A percentile compares a stretch with the other conserved stretches of the same genome.
These are phyloP conservation scores for Calonectria henricotiae DNA, from an alignment of 2,329 filamentous ascomycete genomes.

Conservation along the genomic window DNA sequence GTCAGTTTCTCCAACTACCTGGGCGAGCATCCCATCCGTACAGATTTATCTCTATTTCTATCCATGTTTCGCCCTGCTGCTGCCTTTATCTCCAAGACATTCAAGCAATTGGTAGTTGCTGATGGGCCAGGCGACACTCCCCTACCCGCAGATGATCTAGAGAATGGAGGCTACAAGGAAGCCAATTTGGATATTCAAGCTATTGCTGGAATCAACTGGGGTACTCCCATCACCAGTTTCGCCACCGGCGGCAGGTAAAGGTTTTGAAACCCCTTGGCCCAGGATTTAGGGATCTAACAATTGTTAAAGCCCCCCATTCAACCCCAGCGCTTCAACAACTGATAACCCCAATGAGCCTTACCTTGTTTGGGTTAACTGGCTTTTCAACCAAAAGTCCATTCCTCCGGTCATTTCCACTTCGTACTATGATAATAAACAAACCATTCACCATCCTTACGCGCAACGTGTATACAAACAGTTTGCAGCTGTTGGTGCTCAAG, in stretches of 20 bases:
- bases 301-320: background rate
- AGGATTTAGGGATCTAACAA: background rate
- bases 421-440: slow-evolving; percentile 9
- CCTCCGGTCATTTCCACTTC: slow-evolving; percentile 13
- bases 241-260: slow-evolving; percentile 8
- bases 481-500: slow-evolving; percentile 2
- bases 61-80: slow-evolving; percentile 11
- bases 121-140: slow-evolving; percentile 9
- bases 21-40: slow-evolving; percentile 13
- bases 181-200: slow-evolving; percentile 15
- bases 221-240: slow-evolving; percentile 18
- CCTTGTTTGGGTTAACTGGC: slow-evolving; percentile 16
- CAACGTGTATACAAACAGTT: slow-evolving; percentile 14
- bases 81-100: background rate
- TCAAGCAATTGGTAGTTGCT: slow-evolving; percentile 4
- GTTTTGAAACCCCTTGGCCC: background rate
- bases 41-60: background rate
- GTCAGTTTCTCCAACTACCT: slow-evolving; percentile 7
- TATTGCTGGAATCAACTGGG: slow-evolving; percentile 13
- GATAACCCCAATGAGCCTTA: slow-evolving; percentile 11
- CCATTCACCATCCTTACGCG: background rate
- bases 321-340: slow-evolving; percentile 14
- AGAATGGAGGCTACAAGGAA: slow-evolving; percentile 7
- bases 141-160: slow-evolving; percentile 4
- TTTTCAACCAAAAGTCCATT: background rate